phyloP scores from a whole-genome alignment of 768 basidiomycete genomes.

The Holtermannia corniformis region DNA sequence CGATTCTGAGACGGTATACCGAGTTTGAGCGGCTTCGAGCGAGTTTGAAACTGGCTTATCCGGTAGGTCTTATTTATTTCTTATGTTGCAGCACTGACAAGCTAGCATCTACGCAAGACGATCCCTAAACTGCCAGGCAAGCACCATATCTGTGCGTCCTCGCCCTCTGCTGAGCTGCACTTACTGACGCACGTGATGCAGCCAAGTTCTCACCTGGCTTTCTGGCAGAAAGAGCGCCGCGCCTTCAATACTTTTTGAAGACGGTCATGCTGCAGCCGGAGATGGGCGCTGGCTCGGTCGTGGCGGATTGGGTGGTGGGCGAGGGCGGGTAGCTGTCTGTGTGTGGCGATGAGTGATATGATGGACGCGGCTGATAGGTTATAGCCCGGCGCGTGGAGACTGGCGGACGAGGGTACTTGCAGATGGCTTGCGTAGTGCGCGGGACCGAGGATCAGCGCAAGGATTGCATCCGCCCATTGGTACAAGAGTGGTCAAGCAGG shows the following conservation, averaged over 20 bases:
- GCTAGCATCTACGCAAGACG: conserved; percentile 17
- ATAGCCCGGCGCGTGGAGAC: no score
- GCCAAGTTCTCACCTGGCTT: conserved; percentile 35
- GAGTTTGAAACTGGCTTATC: conserved; percentile 19
- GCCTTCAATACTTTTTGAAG: conserved; percentile 34
- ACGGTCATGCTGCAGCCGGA: conserved; percentile 37
- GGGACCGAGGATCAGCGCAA: no score
- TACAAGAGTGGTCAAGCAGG: no score
- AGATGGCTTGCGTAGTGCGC: no score
- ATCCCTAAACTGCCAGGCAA: conserved; percentile 33
- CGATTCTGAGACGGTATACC: conserved; percentile 30
- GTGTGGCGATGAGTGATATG: no score
- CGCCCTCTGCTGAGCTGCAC: not conserved
- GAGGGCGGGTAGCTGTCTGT: no score
- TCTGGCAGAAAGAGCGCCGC: conserved; percentile 28
- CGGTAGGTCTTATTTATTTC: conserved; percentile 10
- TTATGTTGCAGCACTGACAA: not conserved
- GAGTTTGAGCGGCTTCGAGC: conserved; percentile 29
- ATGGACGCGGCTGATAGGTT: no score
- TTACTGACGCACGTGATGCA: conserved; percentile 2
- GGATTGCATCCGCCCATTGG: no score
- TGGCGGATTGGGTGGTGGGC: conserved; percentile 22
- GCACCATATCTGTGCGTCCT: conserved; percentile 28
- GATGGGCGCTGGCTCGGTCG: conserved; percentile 26
- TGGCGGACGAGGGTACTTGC: no score